A percentile compares a stretch with the other conserved stretches of the same genome.
phyloP scores from a whole-genome alignment of 352 stramenopile species.

The Pythium dissimile region DNA sequence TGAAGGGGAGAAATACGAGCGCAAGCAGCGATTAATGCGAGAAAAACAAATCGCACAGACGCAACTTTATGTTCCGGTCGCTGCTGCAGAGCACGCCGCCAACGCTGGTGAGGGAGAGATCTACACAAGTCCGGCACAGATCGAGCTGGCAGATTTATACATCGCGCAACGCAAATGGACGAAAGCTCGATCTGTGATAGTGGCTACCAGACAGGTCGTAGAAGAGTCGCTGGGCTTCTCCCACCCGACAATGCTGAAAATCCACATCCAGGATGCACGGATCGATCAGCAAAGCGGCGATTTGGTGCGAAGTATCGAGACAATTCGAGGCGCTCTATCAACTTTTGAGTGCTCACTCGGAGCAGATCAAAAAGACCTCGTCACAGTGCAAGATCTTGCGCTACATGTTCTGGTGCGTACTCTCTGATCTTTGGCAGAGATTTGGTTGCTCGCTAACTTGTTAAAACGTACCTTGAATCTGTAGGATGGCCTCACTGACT shows the following conservation, averaged over 20 bases:
- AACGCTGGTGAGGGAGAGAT: slow-evolving; percentile 33
- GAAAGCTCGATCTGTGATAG: slow-evolving; percentile 39
- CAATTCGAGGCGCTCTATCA: slow-evolving; percentile 16
- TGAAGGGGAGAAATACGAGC: slow-evolving; percentile 48
- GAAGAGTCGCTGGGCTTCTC: slow-evolving; percentile 35
- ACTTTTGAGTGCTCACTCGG: slow-evolving; percentile 27
- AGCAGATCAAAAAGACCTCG: slow-evolving; percentile 43
- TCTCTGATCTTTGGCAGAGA: neutral
- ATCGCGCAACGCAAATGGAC: slow-evolving; percentile 54
- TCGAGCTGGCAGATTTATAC: slow-evolving; percentile 55
- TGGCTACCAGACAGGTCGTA: slow-evolving; percentile 25
- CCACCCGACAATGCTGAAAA: slow-evolving; percentile 59
- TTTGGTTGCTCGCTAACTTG: neutral
- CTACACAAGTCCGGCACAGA: slow-evolving; percentile 42
- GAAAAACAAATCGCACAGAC: slow-evolving; percentile 57
- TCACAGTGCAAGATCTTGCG: slow-evolving; percentile 34
- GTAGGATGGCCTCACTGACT: slow-evolving; percentile 9
- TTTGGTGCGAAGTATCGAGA: slow-evolving; percentile 5
- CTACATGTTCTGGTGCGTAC: slow-evolving; percentile 41
- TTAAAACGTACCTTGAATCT: neutral
- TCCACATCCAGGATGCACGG: slow-evolving; percentile 37
- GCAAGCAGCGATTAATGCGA: slow-evolving; percentile 34
- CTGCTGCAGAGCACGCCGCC: slow-evolving; percentile 40
- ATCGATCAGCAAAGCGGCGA: slow-evolving; percentile 16
- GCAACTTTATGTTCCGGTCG: slow-evolving; percentile 50